Conservation (phyloP, 192 early-diverging fungal genomes). For the Coemansia sp. region DNA sequence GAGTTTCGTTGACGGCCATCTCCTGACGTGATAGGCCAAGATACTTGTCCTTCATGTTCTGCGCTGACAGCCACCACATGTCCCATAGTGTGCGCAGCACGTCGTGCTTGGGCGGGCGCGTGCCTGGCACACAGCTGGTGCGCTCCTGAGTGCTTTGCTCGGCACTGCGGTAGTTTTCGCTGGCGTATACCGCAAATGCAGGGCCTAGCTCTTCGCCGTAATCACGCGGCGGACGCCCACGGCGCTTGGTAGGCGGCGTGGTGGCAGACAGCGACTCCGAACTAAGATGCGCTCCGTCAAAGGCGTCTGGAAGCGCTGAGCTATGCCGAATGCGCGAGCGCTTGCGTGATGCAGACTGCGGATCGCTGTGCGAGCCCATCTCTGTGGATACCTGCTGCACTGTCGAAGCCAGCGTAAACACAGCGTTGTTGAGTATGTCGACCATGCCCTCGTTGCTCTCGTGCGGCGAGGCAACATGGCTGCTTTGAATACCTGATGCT, state of each 20-base stretch:
- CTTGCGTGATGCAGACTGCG: conserved; percentile 26
- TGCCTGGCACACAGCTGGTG: background rate
- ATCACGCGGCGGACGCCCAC: conserved; percentile 54
- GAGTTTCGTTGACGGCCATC: conserved; percentile 42
- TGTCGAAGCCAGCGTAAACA: conserved; percentile 27
- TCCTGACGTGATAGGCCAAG: conserved; percentile 43
- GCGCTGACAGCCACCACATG: conserved; percentile 48
- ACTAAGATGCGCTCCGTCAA: conserved; percentile 11
- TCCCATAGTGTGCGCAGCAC: conserved; percentile 48
- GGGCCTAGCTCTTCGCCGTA: conserved; percentile 52
- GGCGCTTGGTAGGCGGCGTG: conserved; percentile 42
- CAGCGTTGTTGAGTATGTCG: conserved; percentile 39
- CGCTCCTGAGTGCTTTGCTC: conserved; percentile 25
- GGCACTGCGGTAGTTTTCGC: conserved; percentile 23
- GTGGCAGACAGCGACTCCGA: conserved; percentile 16
- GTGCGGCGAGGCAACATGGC: conserved; percentile 11
- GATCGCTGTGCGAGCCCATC: conserved; percentile 12
- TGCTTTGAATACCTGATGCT: conserved; percentile 15
- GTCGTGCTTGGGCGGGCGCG: conserved; percentile 25
- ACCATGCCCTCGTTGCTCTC: conserved; percentile 32
- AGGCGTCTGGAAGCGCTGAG: conserved; percentile 7
- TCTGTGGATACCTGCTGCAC: conserved; percentile 34
- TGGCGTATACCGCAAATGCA: conserved; percentile 51
- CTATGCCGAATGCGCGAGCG: conserved; percentile 24
- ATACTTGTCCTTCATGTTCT: conserved; percentile 48